phyloP scores from a whole-genome alignment of 805 yeast species.

The Komagataella mondaviorum region DNA sequence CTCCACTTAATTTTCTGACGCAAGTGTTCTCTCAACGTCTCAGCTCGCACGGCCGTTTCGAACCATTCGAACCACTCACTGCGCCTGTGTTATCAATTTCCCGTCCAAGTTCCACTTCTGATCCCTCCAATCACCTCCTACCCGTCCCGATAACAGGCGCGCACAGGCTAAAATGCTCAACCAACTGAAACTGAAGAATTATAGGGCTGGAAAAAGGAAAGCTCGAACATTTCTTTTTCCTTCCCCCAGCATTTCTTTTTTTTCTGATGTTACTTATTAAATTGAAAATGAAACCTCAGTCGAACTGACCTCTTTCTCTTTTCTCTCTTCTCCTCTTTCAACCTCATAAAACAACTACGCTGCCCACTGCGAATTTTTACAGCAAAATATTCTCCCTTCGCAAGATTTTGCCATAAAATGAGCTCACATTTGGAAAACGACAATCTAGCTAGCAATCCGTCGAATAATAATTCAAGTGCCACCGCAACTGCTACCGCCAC shows the following conservation, averaged over 20 bases:
- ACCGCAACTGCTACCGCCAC: background rate
- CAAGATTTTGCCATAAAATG: background rate
- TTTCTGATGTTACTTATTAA: background rate
- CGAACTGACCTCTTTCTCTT: background rate
- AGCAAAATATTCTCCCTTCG: background rate
- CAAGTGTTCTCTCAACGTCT: background rate
- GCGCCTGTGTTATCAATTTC: background rate
- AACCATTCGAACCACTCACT: background rate
- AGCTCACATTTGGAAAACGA: background rate
- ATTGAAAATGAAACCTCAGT: background rate
- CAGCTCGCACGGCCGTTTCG: background rate
- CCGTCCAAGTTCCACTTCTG: background rate
- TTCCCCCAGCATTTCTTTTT: background rate
- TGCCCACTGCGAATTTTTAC: background rate
- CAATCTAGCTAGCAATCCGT: background rate
- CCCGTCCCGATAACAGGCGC: background rate
- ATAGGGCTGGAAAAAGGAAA: background rate
- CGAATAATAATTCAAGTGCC: background rate
- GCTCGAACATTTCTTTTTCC: background rate
- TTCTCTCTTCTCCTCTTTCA: background rate
- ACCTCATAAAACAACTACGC: background rate
- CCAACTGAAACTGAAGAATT: background rate
- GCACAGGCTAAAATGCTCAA: background rate
- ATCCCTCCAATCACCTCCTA: background rate
- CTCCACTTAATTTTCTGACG: background rate